A percentile compares a stretch with the other conserved stretches of the same genome.
phyloP scores from a whole-genome alignment of 2,329 filamentous ascomycete genomes.

The Byssochlamys sp. region DNA sequence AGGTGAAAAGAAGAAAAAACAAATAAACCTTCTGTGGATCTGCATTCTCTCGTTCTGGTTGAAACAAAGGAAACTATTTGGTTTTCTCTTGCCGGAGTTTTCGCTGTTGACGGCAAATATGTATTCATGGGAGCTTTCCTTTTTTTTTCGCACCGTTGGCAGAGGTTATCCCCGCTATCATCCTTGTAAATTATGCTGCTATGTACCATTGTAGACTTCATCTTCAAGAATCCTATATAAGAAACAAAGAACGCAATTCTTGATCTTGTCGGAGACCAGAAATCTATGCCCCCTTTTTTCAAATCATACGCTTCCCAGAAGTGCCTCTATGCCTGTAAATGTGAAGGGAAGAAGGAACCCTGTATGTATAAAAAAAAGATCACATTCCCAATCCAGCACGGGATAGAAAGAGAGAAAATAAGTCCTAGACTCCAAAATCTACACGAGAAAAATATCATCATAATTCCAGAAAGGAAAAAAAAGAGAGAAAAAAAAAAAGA shows the following conservation, averaged over 20 bases:
- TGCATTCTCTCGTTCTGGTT: not conserved
- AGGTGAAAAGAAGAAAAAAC: not conserved
- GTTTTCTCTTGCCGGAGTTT: not conserved
- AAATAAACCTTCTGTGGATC: not conserved
- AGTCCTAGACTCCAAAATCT: not conserved
- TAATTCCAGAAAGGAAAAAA: not conserved
- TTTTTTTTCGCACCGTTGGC: not conserved
- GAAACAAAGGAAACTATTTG: not conserved
- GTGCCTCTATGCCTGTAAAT: not conserved
- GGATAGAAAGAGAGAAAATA: not conserved
- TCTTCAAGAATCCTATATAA: slow-evolving; percentile 2
- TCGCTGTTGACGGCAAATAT: not conserved
- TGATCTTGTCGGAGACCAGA: not conserved
- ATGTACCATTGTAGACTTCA: not conserved
- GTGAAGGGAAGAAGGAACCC: no score
- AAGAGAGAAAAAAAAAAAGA: not conserved
- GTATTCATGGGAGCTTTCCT: not conserved
- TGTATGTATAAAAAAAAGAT: no score
- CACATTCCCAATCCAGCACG: no score
- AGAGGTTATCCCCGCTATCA: not conserved
- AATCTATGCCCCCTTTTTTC: not conserved
- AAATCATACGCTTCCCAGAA: not conserved
- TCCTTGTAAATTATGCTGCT: not conserved
- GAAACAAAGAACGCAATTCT: not conserved
- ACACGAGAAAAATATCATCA: not conserved